These are phyloP conservation scores for Carpinus viminea DNA, from an alignment of 306 rosid genomes.

Conservation along the genomic window DNA sequence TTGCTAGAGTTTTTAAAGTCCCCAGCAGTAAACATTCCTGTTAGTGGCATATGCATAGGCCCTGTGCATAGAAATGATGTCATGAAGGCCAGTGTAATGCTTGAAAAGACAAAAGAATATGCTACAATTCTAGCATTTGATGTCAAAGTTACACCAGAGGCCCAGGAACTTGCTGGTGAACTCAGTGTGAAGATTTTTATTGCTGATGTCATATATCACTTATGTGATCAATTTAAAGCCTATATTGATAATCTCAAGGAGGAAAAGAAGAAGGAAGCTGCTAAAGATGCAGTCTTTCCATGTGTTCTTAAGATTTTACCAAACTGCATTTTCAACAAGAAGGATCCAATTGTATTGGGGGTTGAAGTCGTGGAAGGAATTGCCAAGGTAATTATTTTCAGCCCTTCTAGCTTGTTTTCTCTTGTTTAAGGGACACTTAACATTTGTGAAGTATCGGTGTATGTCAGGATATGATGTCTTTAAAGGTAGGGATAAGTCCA, in stretches of 20 bases:
- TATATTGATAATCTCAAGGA: constrained; percentile 85
- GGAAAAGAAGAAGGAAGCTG: constrained; percentile 89
- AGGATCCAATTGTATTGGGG: constrained; percentile 97
- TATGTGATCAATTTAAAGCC: constrained; percentile 89
- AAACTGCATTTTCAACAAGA: constrained; percentile 88
- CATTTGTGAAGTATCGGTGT: background rate
- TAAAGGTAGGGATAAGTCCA: background rate
- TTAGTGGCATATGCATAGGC: constrained; percentile 88
- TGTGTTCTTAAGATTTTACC: constrained; percentile 78
- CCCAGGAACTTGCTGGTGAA: constrained; percentile 85
- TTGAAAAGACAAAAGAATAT: constrained; percentile 82
- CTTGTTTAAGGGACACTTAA: background rate
- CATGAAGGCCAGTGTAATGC: constrained; percentile 97
- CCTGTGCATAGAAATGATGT: constrained; percentile 96
- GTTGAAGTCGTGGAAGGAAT: constrained; percentile 91
- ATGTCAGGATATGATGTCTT: no score
- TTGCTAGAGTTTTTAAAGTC: constrained; percentile 85
- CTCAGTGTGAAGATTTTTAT: constrained; percentile 74
- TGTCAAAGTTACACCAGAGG: constrained; percentile 94
- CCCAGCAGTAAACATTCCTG: constrained; percentile 88
- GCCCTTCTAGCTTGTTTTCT: background rate
- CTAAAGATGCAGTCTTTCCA: constrained; percentile 94
- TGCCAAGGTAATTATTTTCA: constrained; percentile 58
- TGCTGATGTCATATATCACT: constrained; percentile 92
- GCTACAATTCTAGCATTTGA: constrained; percentile 94